Evolutionary conservation across 179 eudicot genomes (phyloP), one percentile per base, ranked within the genome.

Genomic region (Silene vulgaris): DNA sequence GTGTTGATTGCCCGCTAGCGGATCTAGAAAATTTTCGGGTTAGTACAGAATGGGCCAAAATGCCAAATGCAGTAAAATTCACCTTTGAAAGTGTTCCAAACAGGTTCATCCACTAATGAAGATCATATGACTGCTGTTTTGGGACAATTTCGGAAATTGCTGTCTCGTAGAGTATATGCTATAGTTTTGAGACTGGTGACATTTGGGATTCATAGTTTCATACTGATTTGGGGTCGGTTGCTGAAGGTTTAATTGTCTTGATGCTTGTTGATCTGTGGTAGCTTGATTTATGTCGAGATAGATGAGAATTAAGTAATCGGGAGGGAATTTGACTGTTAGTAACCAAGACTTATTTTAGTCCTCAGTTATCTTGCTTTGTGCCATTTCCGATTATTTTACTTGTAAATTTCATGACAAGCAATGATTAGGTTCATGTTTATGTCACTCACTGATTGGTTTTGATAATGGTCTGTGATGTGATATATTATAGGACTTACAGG

Each of bases 401-500:
- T 50, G 57, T 50, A 14, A 50, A 14, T 3, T 50, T 50, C 57
- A 14, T 12, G 14, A 50, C 57, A 12, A 2, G 57, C 4, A 50
- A 13, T 9, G 17, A 50, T 50, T 50, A 50, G 57, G 9, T 68
- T 19, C 40, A 32, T 13, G 40, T 28, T 11, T 30, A 12, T 65
- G 69, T 37, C 8, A 68, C n/a, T 40, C 52, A 16, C 14, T 68
- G 28, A 28, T 40, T 48, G 32, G 13, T 17, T 64, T 21, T 54
- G 68, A 19, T 2, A 12, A 40, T 14, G 62, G 63, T 9, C 71
- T 3, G 64, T n/a, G 52, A 64, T 21, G 50, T 20, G 29, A 23
- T 29, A 26, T 61, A 26, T 61, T 5, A 40, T 32, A 20, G 61
- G n/a, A 48, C 61, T 65, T 74, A 29, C 71, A 75, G 79, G 79